These are phyloP conservation scores for Coemansia sp. DNA, from an alignment of 192 early-diverging fungal genomes.

Conservation along the genomic window DNA sequence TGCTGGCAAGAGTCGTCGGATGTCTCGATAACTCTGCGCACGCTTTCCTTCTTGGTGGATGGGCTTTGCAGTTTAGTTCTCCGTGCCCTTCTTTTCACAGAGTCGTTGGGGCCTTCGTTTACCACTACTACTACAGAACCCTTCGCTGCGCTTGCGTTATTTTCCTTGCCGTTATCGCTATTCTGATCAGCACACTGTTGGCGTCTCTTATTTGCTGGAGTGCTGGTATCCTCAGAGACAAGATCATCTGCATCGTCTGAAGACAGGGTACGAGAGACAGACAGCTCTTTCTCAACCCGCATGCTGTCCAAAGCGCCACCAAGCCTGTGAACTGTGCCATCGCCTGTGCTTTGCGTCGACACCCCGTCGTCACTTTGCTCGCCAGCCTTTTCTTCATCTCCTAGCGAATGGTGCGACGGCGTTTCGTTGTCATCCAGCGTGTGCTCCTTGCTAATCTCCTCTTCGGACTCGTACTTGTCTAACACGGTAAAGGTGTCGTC, in stretches of 20 bases:
- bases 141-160: not conserved
- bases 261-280: not conserved
- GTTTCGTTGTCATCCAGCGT: not conserved
- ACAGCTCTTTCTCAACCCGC: slow-evolving; percentile 1
- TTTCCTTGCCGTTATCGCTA: not conserved
- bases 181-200: not conserved
- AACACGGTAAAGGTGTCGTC: slow-evolving; percentile 3
- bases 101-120: not conserved
- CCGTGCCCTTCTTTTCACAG: not conserved
- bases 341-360: slow-evolving; percentile 2
- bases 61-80: not conserved
- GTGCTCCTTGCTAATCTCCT: not conserved
- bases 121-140: too few species aligned
- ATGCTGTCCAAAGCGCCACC: slow-evolving; percentile 1
- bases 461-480: slow-evolving; percentile 5
- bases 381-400: not conserved
- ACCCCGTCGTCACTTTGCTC: not conserved
- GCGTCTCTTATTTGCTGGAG: not conserved
- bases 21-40: slow-evolving; percentile 22
- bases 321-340: slow-evolving; percentile 1
- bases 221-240: not conserved
- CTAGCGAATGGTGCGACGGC: not conserved
- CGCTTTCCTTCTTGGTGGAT: not conserved
- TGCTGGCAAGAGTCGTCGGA: slow-evolving; percentile 24
- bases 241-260: not conserved